These are phyloP conservation scores for Triticum turgidum DNA, from an alignment of 176 grass and related monocot genomes.

Conservation along the genomic window DNA sequence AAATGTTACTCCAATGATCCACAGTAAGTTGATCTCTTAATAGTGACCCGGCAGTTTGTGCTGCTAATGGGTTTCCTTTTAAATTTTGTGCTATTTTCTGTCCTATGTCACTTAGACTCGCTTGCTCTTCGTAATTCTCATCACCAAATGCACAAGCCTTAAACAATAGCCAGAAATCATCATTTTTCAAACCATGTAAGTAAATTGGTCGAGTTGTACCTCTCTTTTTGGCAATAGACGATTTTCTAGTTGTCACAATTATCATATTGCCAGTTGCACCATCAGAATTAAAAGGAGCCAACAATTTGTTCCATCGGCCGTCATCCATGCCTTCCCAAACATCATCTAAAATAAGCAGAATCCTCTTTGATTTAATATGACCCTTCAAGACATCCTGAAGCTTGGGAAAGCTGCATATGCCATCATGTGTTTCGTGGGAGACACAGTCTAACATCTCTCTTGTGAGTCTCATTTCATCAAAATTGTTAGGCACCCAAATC, in stretches of 20 bases:
- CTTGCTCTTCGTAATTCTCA: not conserved
- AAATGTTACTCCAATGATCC: slow-evolving; percentile 23
- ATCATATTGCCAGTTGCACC: not conserved
- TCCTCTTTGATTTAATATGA: not conserved
- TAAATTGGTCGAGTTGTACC: not conserved
- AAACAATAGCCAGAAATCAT: not conserved
- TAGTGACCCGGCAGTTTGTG: slow-evolving; percentile 4
- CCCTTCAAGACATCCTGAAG: not conserved
- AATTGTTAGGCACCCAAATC: too few relatives aligned
- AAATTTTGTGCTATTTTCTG: not conserved
- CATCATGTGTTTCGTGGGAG: too few relatives aligned
- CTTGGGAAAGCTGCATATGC: not conserved
- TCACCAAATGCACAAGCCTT: slow-evolving; percentile 30
- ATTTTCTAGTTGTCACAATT: slow-evolving; percentile 13
- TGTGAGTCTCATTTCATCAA: too few relatives aligned
- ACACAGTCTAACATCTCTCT: too few relatives aligned
- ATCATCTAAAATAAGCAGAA: slow-evolving; percentile 34
- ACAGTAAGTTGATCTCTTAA: not conserved
- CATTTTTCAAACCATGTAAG: not conserved
- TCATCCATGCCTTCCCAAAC: slow-evolving; percentile 3
- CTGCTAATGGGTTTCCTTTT: slow-evolving; percentile 25
- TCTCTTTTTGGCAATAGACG: not conserved
- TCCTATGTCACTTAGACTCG: not conserved
- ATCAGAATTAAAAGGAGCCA: not conserved
- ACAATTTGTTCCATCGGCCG: not conserved